Base-by-base conservation (phyloP, 345 rosid genomes). In the Murraya koenigii region DNA sequence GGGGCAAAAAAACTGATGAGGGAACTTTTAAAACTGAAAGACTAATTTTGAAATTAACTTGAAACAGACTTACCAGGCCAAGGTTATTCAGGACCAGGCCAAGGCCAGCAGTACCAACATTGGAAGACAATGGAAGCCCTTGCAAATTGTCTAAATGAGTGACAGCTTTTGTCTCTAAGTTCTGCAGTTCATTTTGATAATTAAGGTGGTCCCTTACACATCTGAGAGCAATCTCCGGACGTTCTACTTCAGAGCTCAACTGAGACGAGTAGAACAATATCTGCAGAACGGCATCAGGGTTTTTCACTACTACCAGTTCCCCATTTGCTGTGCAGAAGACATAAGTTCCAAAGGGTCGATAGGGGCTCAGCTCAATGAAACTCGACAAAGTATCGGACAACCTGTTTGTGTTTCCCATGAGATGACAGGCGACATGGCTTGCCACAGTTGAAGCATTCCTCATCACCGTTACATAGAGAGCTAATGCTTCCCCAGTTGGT, bases 241-340 rank as follows among this genome's bases (percentile, higher is more conserved):
- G 56, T 74, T 92, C 96, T 67, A 25, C 56, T 35, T 75, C 81
- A 26, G 84, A 64, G 54, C 68, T 78, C 28, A 83, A 75, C 87
- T 92, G 97, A 71, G 75, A 84, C 69, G 96, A 80, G 80, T 91
- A 90, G 78, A 89, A 91, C 83, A 95, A 77, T 3, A 92, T 67
- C 77, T 95, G 98, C 71, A 93, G 87, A 80, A 91, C 76, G 36
- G 94, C 94, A 74, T 91, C 96, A 4, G 97, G 84, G 82, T 95
- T 93, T 80, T 65, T 86, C 79, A 88, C 74, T 1, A 82, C 79
- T 22, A 93, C 78, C 87, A 84, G 79, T 69, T 84, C 85, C 30
- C 77, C 80, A 36, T 82, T 74, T 68, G 84, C 90, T 6, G 89
- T 54, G 82, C 82, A 86, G 82, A 95, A 90, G 66, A 95, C 82